These are phyloP conservation scores for Tulasnella sp. DNA, from an alignment of 768 basidiomycete genomes.

Conservation along the genomic window DNA sequence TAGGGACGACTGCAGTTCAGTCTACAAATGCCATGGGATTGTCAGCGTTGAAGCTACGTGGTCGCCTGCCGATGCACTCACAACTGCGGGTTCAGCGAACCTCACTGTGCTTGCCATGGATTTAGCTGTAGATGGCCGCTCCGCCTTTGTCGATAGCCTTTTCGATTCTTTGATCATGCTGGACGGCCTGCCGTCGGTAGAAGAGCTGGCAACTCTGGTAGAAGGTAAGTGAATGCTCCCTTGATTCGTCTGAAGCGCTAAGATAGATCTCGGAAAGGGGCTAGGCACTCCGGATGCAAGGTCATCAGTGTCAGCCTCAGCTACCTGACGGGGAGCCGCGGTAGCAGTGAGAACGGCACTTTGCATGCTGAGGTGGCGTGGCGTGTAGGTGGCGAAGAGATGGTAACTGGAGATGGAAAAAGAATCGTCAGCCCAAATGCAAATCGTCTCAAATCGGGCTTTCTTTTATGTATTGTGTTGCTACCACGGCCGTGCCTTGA, in stretches of 20 bases:
- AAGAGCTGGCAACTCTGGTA: not conserved
- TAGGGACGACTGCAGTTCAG: conserved; percentile 40
- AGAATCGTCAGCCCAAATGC: no score
- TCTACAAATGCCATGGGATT: not conserved
- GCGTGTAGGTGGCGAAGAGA: no score
- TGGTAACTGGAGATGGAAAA: no score
- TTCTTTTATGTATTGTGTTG: no score
- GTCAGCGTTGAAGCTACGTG: not conserved
- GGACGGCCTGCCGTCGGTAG: not conserved
- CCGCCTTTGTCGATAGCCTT: not conserved
- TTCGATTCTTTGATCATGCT: not conserved
- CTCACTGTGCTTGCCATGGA: not conserved
- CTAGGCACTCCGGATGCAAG: not conserved
- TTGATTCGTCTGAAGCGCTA: no score
- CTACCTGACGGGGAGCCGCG: no score
- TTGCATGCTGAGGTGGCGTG: no score
- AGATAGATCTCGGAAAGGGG: not conserved
- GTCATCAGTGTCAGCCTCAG: not conserved
- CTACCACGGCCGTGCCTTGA: no score
- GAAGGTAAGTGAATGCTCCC: not conserved
- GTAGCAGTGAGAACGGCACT: no score
- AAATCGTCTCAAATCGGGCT: no score
- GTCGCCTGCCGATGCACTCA: not conserved
- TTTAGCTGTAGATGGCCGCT: not conserved
- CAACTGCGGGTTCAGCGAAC: not conserved